Evolutionary conservation across 306 rosid genomes (phyloP).

Genomic region (Phaseolus lunatus): DNA sequence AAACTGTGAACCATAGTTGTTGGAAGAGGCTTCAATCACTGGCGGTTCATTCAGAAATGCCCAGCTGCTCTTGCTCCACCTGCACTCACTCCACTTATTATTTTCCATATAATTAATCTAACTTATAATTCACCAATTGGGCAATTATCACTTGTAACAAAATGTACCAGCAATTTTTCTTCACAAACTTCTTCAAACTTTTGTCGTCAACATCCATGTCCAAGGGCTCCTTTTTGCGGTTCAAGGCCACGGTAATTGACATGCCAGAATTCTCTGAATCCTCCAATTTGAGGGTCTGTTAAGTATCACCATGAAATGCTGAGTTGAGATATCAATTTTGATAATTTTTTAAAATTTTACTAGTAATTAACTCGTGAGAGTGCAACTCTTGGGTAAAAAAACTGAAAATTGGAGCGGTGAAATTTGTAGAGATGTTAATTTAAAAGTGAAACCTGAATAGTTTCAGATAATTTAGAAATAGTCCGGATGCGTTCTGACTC

Average conservation of each 20-base stretch:
- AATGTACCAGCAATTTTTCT: constrained; percentile 66
- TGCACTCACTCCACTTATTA: constrained; percentile 26
- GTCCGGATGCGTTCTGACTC: constrained; percentile 63
- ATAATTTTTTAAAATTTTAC: too few relatives aligned
- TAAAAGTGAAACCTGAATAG: constrained; percentile 47
- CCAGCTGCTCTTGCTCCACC: constrained; percentile 92
- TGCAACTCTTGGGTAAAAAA: too few relatives aligned
- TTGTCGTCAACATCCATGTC: constrained; percentile 30
- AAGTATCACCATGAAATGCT: too few relatives aligned
- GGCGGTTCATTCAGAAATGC: constrained; percentile 94
- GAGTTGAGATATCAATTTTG: too few relatives aligned
- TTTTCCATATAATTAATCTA: background rate
- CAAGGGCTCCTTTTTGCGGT: constrained; percentile 28
- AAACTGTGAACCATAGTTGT: constrained; percentile 66
- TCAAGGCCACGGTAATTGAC: constrained; percentile 47
- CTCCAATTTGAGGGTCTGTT: constrained; percentile 2
- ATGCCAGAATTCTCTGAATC: constrained; percentile 38
- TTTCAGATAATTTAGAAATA: constrained; percentile 44
- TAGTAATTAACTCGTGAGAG: too few relatives aligned
- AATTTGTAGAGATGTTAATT: background rate
- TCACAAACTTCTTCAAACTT: constrained; percentile 54
- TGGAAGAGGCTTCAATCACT: constrained; percentile 53
- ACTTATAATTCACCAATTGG: too few relatives aligned
- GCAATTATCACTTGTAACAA: background rate
- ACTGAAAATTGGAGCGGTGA: background rate